A percentile compares a stretch with the other conserved stretches of the same genome.
Evolutionary conservation across 2,329 filamentous ascomycete genomes (phyloP).

Genomic region (Berkeleyomyces rouxiae): DNA sequence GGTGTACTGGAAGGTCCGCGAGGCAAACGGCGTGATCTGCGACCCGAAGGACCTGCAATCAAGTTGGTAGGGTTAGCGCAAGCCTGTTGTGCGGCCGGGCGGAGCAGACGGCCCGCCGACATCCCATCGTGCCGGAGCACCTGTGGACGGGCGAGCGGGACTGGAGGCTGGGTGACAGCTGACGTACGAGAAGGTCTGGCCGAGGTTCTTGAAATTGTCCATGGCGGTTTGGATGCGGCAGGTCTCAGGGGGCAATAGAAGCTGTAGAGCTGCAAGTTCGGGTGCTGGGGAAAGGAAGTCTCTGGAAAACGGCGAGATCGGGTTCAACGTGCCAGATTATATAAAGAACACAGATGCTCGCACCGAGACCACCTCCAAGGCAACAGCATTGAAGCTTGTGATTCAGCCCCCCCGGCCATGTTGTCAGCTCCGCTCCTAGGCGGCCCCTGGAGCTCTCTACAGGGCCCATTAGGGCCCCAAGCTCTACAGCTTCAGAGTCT

Average conservation of each 20-base stretch:
- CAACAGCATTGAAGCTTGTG: constrained; percentile 1
- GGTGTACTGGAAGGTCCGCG: constrained; percentile 89
- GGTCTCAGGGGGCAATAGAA: background rate
- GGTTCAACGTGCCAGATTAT: background rate
- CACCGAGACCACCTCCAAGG: background rate
- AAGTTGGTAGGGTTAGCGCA: background rate
- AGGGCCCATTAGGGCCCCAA: background rate
- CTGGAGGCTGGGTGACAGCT: background rate
- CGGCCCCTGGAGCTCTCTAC: background rate
- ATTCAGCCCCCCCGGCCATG: background rate
- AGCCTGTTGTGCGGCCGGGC: background rate
- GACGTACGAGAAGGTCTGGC: constrained; percentile 15
- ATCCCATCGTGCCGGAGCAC: background rate
- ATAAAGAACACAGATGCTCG: background rate
- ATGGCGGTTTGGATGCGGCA: constrained; percentile 1
- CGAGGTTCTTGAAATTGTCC: constrained; percentile 14
- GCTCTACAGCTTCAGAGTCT: background rate
- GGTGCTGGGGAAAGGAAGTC: background rate
- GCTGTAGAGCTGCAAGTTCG: background rate
- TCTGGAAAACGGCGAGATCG: background rate
- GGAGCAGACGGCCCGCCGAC: too few relatives aligned
- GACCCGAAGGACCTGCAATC: constrained; percentile 44
- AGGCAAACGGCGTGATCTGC: constrained; percentile 79
- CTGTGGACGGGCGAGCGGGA: background rate
- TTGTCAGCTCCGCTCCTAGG: background rate